Evolutionary conservation across 345 rosid genomes (phyloP).

Genomic region (Clarkia xantiana): DNA sequence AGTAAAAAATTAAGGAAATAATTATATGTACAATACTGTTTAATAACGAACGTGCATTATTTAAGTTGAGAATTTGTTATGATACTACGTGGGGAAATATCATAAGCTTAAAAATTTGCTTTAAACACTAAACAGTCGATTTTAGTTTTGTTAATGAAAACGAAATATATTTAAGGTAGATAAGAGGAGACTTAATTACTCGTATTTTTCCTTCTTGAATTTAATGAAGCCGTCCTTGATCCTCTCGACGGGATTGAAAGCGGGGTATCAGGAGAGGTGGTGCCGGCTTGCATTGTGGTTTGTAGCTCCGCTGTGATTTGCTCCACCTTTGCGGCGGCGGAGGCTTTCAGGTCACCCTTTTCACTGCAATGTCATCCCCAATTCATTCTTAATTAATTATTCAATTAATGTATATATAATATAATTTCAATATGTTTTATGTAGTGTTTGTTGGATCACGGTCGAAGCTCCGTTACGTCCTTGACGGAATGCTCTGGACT

Average conservation of each 20-base stretch:
- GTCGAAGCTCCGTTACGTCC: too few relatives aligned
- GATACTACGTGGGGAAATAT: too few relatives aligned
- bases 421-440: not conserved
- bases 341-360: slow-evolving; percentile 57
- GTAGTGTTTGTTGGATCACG: not conserved
- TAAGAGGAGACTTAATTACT: too few relatives aligned
- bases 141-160: not conserved
- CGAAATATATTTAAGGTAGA: not conserved
- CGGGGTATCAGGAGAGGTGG: slow-evolving; percentile 18
- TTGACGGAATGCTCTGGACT: too few relatives aligned
- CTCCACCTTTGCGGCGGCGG: slow-evolving; percentile 65
- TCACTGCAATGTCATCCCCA: slow-evolving; percentile 26
- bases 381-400: too few relatives aligned
- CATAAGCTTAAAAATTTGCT: too few relatives aligned
- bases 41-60: too few relatives aligned
- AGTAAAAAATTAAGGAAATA: too few relatives aligned
- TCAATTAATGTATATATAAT: not conserved
- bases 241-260: slow-evolving; percentile 39
- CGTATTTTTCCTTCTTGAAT: slow-evolving; percentile 89
- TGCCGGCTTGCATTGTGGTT: not conserved
- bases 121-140: too few relatives aligned
- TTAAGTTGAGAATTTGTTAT: too few relatives aligned
- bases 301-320: slow-evolving; percentile 61
- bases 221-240: slow-evolving; percentile 56
- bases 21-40: too few relatives aligned